These are phyloP conservation scores for Cucumis hystrix DNA, from an alignment of 306 rosid species.

Conservation along the genomic window DNA sequence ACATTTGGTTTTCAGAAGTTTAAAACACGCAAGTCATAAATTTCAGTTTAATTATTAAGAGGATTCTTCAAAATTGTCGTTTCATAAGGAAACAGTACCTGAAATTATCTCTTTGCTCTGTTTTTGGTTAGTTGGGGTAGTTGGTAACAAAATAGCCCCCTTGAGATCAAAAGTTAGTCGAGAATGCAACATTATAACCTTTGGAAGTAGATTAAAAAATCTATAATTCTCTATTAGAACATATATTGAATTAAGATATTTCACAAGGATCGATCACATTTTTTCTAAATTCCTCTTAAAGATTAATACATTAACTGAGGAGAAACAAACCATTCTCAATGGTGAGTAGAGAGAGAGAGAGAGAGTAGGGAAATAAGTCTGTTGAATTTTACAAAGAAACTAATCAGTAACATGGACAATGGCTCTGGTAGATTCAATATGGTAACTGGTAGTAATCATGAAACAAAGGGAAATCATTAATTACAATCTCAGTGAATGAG, in stretches of 20 bases:
- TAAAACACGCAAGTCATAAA: not conserved
- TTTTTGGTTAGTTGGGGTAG: not conserved
- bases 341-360: not conserved
- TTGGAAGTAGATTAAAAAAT: not conserved
- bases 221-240: too few species aligned
- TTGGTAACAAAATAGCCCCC: not conserved
- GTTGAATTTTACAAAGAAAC: not conserved
- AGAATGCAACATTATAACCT: not conserved
- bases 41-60: not conserved
- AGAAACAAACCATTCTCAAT: not conserved
- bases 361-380: not conserved
- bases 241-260: too few species aligned
- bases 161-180: not conserved
- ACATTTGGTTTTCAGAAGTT: not conserved
- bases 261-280: too few species aligned
- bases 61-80: not conserved
- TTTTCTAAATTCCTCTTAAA: too few species aligned
- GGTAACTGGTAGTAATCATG: not conserved
- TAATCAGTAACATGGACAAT: not conserved
- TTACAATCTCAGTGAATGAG: not conserved
- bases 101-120: not conserved
- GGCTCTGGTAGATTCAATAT: not conserved
- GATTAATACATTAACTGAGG: not conserved
- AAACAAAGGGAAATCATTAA: not conserved
- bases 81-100: not conserved